Conservation (phyloP, 2,329 filamentous ascomycete genomes). For the Intubia oerlemansii region DNA sequence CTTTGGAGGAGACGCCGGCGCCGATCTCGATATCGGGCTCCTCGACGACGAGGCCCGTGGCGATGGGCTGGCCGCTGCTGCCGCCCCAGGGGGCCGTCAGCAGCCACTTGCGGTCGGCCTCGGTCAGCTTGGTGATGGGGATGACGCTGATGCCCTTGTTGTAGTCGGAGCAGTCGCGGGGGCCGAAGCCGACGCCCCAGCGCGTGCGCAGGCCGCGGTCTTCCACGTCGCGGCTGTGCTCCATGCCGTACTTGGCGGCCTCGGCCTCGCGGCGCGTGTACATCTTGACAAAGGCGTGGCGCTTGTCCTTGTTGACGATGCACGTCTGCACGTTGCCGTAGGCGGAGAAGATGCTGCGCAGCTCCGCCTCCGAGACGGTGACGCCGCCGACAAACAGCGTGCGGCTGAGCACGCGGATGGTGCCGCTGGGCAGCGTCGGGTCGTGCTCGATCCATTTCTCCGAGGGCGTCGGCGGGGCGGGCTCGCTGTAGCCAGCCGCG, state of each 20-base stretch:
- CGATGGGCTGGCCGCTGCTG: constrained; percentile 64
- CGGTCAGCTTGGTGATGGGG: constrained; percentile 77
- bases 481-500: constrained; percentile 31
- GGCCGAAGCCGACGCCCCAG: constrained; percentile 95
- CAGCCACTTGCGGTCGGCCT: constrained; percentile 96
- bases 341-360: constrained; percentile 58
- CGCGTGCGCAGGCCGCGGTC: constrained; percentile 66
- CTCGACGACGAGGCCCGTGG: constrained; percentile 72
- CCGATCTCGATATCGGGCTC: constrained; percentile 98
- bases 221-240: constrained; percentile 41
- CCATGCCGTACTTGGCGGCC: constrained; percentile 69
- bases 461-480: constrained; percentile 11
- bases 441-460: constrained; percentile 68
- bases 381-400: constrained; percentile 95
- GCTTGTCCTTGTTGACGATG: constrained; percentile 95
- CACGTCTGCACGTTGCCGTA: constrained; percentile 88
- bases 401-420: constrained; percentile 83
- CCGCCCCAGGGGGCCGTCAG: constrained; percentile 83
- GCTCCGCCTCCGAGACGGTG: constrained; percentile 62
- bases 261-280: constrained; percentile 71
- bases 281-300: constrained; percentile 99
- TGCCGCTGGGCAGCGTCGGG: constrained; percentile 45
- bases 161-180: constrained; percentile 94
- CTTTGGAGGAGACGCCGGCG: constrained; percentile 90
- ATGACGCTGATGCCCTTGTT: constrained; percentile 80